phyloP scores from a whole-genome alignment of 1,139 yeast species.

The Pneumocystis carinii region DNA sequence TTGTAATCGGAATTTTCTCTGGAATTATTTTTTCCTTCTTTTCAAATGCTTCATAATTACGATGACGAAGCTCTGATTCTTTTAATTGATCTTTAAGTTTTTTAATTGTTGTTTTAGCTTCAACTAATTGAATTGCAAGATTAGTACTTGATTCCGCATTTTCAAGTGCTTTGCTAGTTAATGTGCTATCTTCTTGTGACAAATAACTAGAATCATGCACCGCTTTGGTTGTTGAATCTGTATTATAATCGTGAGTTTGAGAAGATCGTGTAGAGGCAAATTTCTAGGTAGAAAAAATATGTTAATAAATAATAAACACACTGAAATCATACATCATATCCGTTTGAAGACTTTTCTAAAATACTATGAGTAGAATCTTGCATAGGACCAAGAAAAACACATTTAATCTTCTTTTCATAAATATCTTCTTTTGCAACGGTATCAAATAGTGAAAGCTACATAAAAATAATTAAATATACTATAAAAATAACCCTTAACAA shows the following conservation, averaged over 20 bases:
- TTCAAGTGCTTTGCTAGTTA: neutral
- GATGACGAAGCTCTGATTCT: neutral
- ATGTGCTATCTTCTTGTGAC: neutral
- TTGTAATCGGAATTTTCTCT: neutral
- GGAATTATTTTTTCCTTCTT: neutral
- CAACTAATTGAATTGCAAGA: neutral
- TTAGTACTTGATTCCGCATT: neutral
- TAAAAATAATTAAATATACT: neutral
- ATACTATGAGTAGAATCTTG: neutral
- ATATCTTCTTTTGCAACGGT: conserved; percentile 43
- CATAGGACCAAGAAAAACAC: conserved; percentile 33
- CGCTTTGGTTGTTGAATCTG: neutral
- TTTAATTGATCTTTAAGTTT: neutral
- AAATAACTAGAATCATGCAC: neutral
- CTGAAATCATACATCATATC: neutral
- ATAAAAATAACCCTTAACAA: conserved; percentile 8
- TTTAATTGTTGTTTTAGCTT: neutral
- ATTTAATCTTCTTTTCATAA: conserved; percentile 64
- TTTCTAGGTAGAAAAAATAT: neutral
- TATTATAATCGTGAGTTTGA: neutral
- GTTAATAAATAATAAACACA: neutral
- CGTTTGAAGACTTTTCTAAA: neutral
- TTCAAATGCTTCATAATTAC: neutral
- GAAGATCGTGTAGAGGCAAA: neutral
- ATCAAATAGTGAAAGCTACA: conserved; percentile 56